Evolutionary conservation across 495 filamentous ascomycete genomes (phyloP).

Genomic region (Talaromyces ruber): DNA sequence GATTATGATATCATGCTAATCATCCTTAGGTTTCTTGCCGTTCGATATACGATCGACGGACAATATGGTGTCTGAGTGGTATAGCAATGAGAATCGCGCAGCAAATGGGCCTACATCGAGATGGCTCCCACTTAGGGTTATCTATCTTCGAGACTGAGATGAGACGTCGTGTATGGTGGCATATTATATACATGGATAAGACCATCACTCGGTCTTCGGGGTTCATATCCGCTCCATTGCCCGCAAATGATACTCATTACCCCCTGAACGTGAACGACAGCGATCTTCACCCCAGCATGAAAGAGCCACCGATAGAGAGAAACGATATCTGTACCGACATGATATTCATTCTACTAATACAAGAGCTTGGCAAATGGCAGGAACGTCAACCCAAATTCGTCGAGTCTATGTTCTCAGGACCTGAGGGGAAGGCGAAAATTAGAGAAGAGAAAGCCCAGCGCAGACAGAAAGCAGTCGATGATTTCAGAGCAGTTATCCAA

Average conservation of each 20-base stretch:
- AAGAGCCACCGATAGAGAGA: constrained; percentile 7
- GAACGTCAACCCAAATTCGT: background rate
- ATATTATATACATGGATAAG: constrained; percentile 53
- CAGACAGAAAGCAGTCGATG: background rate
- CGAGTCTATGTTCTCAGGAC: background rate
- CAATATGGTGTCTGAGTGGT: constrained; percentile 20
- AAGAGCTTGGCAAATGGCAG: constrained; percentile 1
- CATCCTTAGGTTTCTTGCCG: constrained; percentile 10
- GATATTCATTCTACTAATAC: background rate
- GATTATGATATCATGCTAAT: background rate
- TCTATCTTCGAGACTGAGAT: constrained; percentile 59
- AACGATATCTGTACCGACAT: background rate
- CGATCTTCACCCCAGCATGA: constrained; percentile 20
- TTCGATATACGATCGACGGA: constrained; percentile 22
- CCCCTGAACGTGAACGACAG: constrained; percentile 23
- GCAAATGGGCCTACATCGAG: constrained; percentile 28
- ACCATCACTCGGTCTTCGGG: constrained; percentile 53
- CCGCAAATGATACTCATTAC: constrained; percentile 19
- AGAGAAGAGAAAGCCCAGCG: background rate
- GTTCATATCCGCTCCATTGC: constrained; percentile 34
- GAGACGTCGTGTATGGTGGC: constrained; percentile 61
- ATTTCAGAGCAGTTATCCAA: background rate
- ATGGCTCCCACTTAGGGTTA: constrained; percentile 49
- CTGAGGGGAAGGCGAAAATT: background rate
- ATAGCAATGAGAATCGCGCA: constrained; percentile 7